These are phyloP conservation scores for Jatropha multifida DNA, from an alignment of 441 rosid genomes.

Conservation along the genomic window DNA sequence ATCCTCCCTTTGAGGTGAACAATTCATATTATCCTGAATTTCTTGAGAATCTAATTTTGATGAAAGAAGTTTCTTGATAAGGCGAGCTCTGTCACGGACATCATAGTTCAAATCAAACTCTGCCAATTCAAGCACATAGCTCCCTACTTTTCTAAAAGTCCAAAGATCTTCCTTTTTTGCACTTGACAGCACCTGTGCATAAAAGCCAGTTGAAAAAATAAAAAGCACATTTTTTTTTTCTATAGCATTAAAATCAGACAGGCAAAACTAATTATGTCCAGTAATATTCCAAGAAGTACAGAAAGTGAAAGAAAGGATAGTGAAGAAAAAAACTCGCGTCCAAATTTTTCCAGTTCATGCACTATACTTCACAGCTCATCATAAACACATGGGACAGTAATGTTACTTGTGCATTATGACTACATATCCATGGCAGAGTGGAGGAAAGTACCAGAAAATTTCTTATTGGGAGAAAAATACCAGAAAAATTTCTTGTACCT, in stretches of 20 bases:
- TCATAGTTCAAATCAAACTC: slow-evolving; percentile 84
- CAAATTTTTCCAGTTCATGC: neutral
- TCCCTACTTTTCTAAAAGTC: slow-evolving; percentile 46
- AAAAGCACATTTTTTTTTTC: slow-evolving; percentile 5
- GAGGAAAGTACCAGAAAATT: slow-evolving; percentile 11
- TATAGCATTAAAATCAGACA: slow-evolving; percentile 1
- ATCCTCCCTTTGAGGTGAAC: slow-evolving; percentile 37
- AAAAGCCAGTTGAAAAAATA: slow-evolving; percentile 17
- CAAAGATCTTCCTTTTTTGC: slow-evolving; percentile 53
- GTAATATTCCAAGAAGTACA: slow-evolving; percentile 3
- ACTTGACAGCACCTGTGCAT: slow-evolving; percentile 52
- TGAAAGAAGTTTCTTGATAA: slow-evolving; percentile 59
- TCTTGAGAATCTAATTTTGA: slow-evolving; percentile 40
- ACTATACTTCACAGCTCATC: neutral
- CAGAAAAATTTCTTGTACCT: slow-evolving; percentile 47
- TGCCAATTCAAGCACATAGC: slow-evolving; percentile 85
- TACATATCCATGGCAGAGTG: neutral
- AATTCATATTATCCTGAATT: slow-evolving; percentile 36
- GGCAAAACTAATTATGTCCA: slow-evolving; percentile 7
- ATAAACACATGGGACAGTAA: neutral
- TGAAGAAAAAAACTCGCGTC: neutral
- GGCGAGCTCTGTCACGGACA: slow-evolving; percentile 91
- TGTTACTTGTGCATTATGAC: slow-evolving; percentile 6
- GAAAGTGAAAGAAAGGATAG: neutral
- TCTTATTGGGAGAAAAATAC: slow-evolving; percentile 7